Percentiles rank a stretch among this genome's conserved stretches.
phyloP scores from a whole-genome alignment of 768 basidiomycete species.

The Fomitopsis serialis region DNA sequence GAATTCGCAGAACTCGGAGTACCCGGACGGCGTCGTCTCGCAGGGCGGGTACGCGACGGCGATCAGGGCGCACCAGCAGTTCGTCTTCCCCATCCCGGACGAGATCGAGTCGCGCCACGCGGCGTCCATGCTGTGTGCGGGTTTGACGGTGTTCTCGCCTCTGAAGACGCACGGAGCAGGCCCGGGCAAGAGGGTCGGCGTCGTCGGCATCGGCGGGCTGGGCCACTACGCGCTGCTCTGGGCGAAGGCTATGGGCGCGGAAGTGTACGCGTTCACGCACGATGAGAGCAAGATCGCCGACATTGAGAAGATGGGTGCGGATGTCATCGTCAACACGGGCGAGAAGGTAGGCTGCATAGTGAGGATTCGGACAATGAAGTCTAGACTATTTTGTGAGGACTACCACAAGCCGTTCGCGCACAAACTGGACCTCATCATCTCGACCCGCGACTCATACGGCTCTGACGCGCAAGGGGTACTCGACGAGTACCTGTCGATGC shows the following conservation, averaged over 20 bases:
- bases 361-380: not conserved
- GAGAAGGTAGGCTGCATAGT: constrained; percentile 6
- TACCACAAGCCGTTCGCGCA: constrained; percentile 31
- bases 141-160: constrained; percentile 60
- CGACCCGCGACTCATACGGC: constrained; percentile 16
- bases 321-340: constrained; percentile 42
- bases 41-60: constrained; percentile 43
- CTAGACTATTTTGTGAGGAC: constrained; percentile 22
- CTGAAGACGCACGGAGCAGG: constrained; percentile 48
- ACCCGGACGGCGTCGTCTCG: constrained; percentile 35
- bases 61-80: constrained; percentile 43
- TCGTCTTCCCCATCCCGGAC: constrained; percentile 56
- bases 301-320: constrained; percentile 52
- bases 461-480: constrained; percentile 16
- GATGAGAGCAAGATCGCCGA: constrained; percentile 47
- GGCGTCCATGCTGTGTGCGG: constrained; percentile 62
- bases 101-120: constrained; percentile 44
- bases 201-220: constrained; percentile 63
- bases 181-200: constrained; percentile 58
- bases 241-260: constrained; percentile 50
- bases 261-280: constrained; percentile 56
- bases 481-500: constrained; percentile 33
- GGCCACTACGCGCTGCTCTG: constrained; percentile 37
- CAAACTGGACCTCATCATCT: constrained; percentile 48
- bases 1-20: constrained; percentile 27